Evolutionary conservation across 176 grass and related monocot species (phyloP).

Genomic region (Lolium multiflorum): DNA sequence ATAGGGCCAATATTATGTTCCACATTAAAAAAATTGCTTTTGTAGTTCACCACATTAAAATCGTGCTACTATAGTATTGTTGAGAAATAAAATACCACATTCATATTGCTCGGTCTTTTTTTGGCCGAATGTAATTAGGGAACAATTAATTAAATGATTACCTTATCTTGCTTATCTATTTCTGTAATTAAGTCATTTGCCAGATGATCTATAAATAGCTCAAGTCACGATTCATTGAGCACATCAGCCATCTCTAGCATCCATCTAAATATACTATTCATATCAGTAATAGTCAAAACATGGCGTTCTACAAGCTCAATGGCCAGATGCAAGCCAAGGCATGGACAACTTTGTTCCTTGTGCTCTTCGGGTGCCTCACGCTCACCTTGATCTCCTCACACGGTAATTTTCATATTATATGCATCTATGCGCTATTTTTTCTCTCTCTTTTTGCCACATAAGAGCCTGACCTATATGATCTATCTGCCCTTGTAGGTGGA

Average conservation of each 20-base stretch:
- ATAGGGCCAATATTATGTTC: too few relatives aligned
- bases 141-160: background rate
- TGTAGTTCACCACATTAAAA: background rate
- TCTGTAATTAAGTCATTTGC: background rate
- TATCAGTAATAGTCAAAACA: background rate
- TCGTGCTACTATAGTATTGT: background rate
- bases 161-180: background rate
- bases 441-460: background rate
- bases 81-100: background rate
- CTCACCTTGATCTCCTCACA: background rate
- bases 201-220: background rate
- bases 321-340: background rate
- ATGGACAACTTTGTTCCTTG: background rate
- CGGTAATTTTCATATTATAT: background rate
- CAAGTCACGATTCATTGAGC: background rate
- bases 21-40: too few relatives aligned
- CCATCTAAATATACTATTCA: background rate
- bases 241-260: background rate
- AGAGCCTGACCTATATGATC: background rate
- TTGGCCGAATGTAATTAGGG: background rate
- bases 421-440: background rate
- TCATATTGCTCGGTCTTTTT: background rate
- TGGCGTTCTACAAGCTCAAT: background rate
- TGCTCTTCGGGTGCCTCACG: background rate
- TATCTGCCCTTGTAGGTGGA: background rate